Evolutionary conservation across 768 basidiomycete genomes (phyloP).

Genomic region (Hortiboletus flavorubellus): DNA sequence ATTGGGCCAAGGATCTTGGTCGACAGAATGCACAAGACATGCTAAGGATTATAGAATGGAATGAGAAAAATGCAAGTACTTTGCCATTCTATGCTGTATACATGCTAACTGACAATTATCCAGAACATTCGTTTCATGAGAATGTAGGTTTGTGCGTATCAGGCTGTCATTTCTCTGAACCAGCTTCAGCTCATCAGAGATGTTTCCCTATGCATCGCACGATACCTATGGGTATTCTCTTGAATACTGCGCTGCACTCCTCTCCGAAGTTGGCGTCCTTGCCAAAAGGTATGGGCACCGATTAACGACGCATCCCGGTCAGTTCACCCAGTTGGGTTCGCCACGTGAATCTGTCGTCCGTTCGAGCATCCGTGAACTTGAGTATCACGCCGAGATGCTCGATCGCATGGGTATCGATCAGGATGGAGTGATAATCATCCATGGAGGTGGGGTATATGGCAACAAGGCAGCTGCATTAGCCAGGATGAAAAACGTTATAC

Average conservation of each 20-base stretch:
- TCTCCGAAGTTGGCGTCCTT: constrained; percentile 57
- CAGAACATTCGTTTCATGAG: constrained; percentile 83
- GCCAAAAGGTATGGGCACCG: constrained; percentile 72
- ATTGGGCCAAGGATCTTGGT: constrained; percentile 80
- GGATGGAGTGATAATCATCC: constrained; percentile 89
- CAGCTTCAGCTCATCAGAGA: constrained; percentile 63
- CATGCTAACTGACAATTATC: neutral
- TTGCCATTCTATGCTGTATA: neutral
- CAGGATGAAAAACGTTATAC: constrained; percentile 71
- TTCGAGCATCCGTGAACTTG: constrained; percentile 74
- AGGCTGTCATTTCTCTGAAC: neutral
- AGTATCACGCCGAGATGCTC: constrained; percentile 87
- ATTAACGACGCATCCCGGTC: constrained; percentile 86
- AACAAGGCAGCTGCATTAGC: constrained; percentile 71
- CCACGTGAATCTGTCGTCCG: constrained; percentile 72
- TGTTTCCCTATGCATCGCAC: constrained; percentile 93
- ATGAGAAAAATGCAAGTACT: constrained; percentile 67
- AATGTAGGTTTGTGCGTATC: constrained; percentile 32
- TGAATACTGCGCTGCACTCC: constrained; percentile 59
- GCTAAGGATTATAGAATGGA: constrained; percentile 80
- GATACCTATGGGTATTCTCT: constrained; percentile 76
- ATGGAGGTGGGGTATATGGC: constrained; percentile 81
- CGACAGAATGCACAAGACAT: constrained; percentile 73
- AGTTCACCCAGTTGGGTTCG: constrained; percentile 80
- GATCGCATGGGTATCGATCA: constrained; percentile 76